These are phyloP conservation scores for Crepidotus sp. DNA, from an alignment of 1,284 basidiomycete genomes.

Conservation along the genomic window DNA sequence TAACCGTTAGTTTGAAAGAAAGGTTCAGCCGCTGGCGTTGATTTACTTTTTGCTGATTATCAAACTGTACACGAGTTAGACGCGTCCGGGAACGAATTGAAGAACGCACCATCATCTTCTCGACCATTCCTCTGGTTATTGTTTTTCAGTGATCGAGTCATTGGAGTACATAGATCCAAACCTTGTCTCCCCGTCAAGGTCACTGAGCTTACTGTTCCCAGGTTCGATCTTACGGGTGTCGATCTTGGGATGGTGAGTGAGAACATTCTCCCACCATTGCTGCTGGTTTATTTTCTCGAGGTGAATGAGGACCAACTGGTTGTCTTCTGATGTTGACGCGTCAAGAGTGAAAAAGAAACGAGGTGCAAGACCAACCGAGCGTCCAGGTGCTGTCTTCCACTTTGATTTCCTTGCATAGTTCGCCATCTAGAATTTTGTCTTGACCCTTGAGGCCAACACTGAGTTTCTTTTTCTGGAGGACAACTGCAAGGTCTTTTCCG, in stretches of 20 bases:
- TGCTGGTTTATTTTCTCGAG: slow-evolving; percentile 83
- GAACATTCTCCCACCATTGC: slow-evolving; percentile 97
- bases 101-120: slow-evolving; percentile 96
- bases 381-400: slow-evolving; percentile 98
- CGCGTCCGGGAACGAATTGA: slow-evolving; percentile 10
- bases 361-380: slow-evolving; percentile 50
- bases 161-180: slow-evolving; percentile 22
- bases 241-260: slow-evolving; percentile 93
- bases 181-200: slow-evolving; percentile 91
- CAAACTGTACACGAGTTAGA: slow-evolving; percentile 53
- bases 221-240: slow-evolving; percentile 96
- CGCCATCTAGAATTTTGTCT: slow-evolving; percentile 81
- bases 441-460: slow-evolving; percentile 81
- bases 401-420: slow-evolving; percentile 89
- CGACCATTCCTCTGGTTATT: slow-evolving; percentile 80
- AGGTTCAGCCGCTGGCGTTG: slow-evolving; percentile 13
- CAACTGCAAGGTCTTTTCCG: slow-evolving; percentile 66
- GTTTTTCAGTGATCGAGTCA: slow-evolving; percentile 1
- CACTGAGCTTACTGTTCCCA: slow-evolving; percentile 91
- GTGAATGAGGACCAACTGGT: slow-evolving; percentile 63
- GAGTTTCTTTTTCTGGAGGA: slow-evolving; percentile 76
- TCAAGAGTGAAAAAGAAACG: not conserved
- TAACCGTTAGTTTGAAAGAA: slow-evolving; percentile 9
- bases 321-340: slow-evolving; percentile 57
- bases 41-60: slow-evolving; percentile 89